Base-by-base conservation (phyloP, 2,329 filamentous ascomycete genomes). In the Xylariaceae sp. region DNA sequence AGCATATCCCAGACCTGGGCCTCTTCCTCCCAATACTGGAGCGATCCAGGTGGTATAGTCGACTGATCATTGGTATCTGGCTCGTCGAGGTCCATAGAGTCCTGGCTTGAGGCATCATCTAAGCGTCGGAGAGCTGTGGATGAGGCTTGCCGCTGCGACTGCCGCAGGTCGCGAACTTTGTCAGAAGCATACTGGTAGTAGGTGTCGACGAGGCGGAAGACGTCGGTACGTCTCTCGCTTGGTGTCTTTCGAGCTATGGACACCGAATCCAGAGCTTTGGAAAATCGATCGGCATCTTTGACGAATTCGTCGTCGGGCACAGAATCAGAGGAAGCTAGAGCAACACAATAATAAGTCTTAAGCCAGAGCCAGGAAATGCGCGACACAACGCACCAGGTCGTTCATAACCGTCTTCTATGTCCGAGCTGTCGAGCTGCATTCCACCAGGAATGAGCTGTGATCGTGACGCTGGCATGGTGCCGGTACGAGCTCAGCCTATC, bases 1-100 rank as follows among this genome's bases (percentile, higher is more conserved):
- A 96, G 64, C 18, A 96, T 68, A 52, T 93, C 80, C 92, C 92
- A 98, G 0, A 88, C 92, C 49, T 93, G 86, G 25, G 80, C 77
- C 59, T 98, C 92, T 43, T 83, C 72, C 57, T 93, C 79, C 70
- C 87, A 82, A 36, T 76, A 72, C 51, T 72, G 67, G 10, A 81
- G 53, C 40, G 75, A 70, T 33, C 68, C 50, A 39, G 47, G 24
- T 15, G 38, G 42, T 17, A 32, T 44, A 27, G 43, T 42, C 22
- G 50, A 47, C 42, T 52, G 31, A 46, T 50, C 47, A 15, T 48
- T 49, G 18, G 59, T 52, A 12, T 68, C 65, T 25, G 52, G 55
- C 25, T 73, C 71, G 41, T 79, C 75, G 6, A 70, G 47, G 31
- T 79, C 74, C 63, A 77, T 72, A 30, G 67, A 68, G 28, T 68